phyloP scores from a whole-genome alignment of 1,284 basidiomycete genomes.

The Polyporus tsugae region DNA sequence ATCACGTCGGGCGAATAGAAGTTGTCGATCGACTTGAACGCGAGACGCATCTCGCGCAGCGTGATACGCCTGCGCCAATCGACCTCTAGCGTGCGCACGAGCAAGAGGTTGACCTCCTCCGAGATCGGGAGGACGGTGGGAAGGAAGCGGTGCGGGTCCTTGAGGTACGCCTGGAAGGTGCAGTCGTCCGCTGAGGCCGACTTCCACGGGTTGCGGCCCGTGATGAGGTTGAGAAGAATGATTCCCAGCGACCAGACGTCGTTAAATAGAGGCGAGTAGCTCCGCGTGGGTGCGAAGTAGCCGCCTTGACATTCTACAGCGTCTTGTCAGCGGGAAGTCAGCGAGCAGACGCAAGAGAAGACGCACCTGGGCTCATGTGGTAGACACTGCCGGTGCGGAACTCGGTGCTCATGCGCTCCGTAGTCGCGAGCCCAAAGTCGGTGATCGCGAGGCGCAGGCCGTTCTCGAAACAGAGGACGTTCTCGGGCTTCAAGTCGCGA shows the following conservation, averaged over 20 bases:
- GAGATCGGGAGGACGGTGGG: slow-evolving; percentile 81
- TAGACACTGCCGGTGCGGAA: slow-evolving; percentile 97
- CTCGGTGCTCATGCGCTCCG: slow-evolving; percentile 87
- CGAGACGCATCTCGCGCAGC: slow-evolving; percentile 74
- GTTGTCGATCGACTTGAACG: slow-evolving; percentile 70
- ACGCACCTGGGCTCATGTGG: slow-evolving; percentile 93
- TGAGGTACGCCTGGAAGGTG: slow-evolving; percentile 79
- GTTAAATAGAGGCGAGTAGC: slow-evolving; percentile 89
- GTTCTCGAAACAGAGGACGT: slow-evolving; percentile 88
- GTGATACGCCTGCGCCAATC: slow-evolving; percentile 77
- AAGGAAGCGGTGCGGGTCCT: slow-evolving; percentile 69
- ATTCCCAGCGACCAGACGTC: slow-evolving; percentile 99
- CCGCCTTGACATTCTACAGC: slow-evolving; percentile 90
- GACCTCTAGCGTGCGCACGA: slow-evolving; percentile 75
- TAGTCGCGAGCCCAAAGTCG: slow-evolving; percentile 97
- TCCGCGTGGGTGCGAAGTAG: slow-evolving; percentile 69
- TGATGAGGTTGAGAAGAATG: slow-evolving; percentile 94
- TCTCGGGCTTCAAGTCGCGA: slow-evolving; percentile 98
- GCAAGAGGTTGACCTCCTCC: slow-evolving; percentile 70
- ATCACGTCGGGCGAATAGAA: slow-evolving; percentile 80
- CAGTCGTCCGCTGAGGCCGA: slow-evolving; percentile 86
- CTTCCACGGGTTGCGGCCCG: slow-evolving; percentile 97
- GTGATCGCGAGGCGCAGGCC: slow-evolving; percentile 90
- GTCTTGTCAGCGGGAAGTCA: slow-evolving; percentile 16
- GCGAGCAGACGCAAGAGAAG: slow-evolving; percentile 18